Evolutionary conservation across 768 basidiomycete species (phyloP).

Genomic region (Psilocybe cubensis): DNA sequence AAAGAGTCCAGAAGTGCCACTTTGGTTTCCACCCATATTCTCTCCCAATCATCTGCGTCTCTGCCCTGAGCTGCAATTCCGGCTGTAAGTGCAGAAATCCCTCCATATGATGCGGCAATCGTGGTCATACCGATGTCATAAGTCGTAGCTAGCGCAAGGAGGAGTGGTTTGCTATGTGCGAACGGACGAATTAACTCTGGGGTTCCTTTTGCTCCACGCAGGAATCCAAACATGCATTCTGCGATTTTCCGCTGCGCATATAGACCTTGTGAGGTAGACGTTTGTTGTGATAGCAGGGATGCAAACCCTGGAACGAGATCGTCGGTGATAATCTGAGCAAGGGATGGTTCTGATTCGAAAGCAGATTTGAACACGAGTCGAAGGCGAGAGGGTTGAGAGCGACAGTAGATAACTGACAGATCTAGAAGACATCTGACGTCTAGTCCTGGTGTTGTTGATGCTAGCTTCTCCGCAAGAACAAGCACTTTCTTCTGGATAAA

Average conservation of each 20-base stretch:
- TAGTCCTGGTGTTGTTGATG: conserved; percentile 34
- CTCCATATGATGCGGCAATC: conserved; percentile 66
- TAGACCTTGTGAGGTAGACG: conserved; percentile 48
- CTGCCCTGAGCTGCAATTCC: conserved; percentile 26
- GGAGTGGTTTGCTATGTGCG: conserved; percentile 51
- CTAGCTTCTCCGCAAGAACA: conserved; percentile 59
- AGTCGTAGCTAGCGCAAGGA: conserved; percentile 57
- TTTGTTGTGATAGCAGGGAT: conserved; percentile 44
- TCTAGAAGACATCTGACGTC: conserved; percentile 63
- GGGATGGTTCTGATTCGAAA: conserved; percentile 32
- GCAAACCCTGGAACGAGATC: conserved; percentile 65
- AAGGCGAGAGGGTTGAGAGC: conserved; percentile 45
- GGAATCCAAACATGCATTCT: conserved; percentile 56
- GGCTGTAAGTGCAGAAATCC: conserved; percentile 38
- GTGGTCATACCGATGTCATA: conserved; percentile 63
- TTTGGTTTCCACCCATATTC: conserved; percentile 74
- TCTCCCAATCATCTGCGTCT: conserved; percentile 67
- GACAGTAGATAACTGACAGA: conserved; percentile 59
- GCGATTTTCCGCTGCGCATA: conserved; percentile 69
- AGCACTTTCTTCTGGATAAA: conserved; percentile 53
- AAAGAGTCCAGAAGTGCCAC: conserved; percentile 72
- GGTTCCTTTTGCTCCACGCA: conserved; percentile 49
- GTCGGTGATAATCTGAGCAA: conserved; percentile 35
- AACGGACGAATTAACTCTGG: conserved; percentile 54
- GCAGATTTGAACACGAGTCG: conserved; percentile 48